phyloP scores from a whole-genome alignment of 768 basidiomycete species.

The Lactarius hengduanensis region DNA sequence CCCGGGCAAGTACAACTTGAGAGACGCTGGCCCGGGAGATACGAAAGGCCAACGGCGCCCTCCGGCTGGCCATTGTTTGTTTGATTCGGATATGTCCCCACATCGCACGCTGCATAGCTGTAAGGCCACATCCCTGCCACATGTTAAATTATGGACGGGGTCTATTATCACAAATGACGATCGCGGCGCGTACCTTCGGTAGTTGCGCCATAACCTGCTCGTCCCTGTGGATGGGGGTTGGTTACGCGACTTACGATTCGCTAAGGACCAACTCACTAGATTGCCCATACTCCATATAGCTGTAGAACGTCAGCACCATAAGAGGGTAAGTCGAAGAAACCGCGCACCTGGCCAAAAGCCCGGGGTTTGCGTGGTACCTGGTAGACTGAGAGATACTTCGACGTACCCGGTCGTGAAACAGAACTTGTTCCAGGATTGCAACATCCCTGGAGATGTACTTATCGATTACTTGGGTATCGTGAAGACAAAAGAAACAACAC shows the following conservation, averaged over 20 bases:
- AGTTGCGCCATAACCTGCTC: conserved; percentile 87
- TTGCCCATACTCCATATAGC: conserved; percentile 81
- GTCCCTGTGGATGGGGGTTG: conserved; percentile 49
- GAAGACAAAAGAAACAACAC: conserved; percentile 31
- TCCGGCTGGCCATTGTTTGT: conserved; percentile 52
- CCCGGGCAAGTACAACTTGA: conserved; percentile 87
- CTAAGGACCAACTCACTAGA: conserved; percentile 36
- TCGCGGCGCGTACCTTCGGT: conserved; percentile 59
- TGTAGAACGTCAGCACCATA: conserved; percentile 29
- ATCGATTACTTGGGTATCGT: background rate
- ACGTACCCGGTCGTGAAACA: conserved; percentile 94
- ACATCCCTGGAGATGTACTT: conserved; percentile 39
- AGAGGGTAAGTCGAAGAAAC: conserved; percentile 12
- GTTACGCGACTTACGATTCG: background rate
- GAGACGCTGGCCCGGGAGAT: conserved; percentile 80
- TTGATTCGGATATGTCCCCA: conserved; percentile 85
- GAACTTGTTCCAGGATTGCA: conserved; percentile 90
- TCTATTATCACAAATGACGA: background rate
- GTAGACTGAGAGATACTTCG: conserved; percentile 77
- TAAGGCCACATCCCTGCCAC: conserved; percentile 64
- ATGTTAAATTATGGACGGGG: background rate
- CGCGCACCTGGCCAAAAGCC: conserved; percentile 85
- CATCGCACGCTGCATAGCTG: conserved; percentile 80
- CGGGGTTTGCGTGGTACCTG: conserved; percentile 55
- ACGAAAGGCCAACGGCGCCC: conserved; percentile 60